Conservation (phyloP, 495 filamentous ascomycete species). For the Chaetomium fimeti region DNA sequence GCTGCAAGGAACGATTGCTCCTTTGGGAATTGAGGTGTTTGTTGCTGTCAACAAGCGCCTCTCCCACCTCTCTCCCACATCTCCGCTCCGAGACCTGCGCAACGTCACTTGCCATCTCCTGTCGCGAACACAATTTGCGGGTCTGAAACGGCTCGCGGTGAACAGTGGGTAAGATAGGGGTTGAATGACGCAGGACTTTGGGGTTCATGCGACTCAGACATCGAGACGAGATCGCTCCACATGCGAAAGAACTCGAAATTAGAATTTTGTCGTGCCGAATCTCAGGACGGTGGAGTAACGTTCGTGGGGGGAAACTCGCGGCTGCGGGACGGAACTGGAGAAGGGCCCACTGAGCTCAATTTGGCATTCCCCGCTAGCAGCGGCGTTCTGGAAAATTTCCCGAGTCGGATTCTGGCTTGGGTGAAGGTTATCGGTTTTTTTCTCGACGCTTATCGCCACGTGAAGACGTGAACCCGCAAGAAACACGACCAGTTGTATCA, state of each 20-base stretch:
- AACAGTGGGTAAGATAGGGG: constrained; percentile 6
- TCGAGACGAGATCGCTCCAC: constrained; percentile 4
- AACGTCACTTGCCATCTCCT: constrained; percentile 1
- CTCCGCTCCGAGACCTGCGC: constrained; percentile 4
- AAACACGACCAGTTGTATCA: constrained; percentile 3
- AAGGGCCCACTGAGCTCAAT: constrained; percentile 4
- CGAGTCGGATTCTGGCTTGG: not conserved
- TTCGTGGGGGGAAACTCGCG: not conserved
- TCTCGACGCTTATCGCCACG: constrained; percentile 21
- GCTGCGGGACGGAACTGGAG: constrained; percentile 6
- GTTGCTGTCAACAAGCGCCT: not conserved
- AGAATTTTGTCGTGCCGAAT: constrained; percentile 1
- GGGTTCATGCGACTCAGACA: constrained; percentile 1
- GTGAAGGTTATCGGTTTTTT: not conserved
- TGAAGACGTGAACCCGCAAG: constrained; percentile 19
- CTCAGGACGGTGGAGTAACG: not conserved
- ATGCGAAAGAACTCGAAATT: not conserved
- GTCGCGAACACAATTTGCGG: not conserved
- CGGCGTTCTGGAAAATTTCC: constrained; percentile 18
- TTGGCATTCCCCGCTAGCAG: constrained; percentile 13
- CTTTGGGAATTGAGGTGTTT: constrained; percentile 1
- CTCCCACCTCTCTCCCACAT: not conserved
- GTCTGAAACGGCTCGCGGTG: constrained; percentile 4
- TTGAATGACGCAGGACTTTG: not conserved
- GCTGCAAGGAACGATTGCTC: constrained; percentile 6